Base-by-base conservation (phyloP, 176 grass and related monocot species). In the Phyllostachys edulis region DNA sequence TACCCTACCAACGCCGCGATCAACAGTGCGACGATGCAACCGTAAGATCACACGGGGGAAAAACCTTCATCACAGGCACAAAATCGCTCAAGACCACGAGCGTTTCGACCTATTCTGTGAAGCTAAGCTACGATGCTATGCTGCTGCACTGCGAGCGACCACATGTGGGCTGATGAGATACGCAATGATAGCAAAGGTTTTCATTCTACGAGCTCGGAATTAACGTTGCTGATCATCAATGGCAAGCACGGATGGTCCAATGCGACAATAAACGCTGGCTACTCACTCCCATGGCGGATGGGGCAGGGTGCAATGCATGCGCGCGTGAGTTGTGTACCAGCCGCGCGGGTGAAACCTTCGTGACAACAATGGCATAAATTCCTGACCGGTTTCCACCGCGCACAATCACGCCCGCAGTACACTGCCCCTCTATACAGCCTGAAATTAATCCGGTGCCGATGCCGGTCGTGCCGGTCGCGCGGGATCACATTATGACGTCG, bases 401-500 rank as follows among this genome's bases (percentile, higher is more conserved):
- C 68, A 9, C 57, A 23, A 12, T 59, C 47, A 68, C 8, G 51
- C 45, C 56, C 3, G 76, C 67, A 52, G 68, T 0, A 68, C 54
- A 39, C 64, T 36, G 54, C 85, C 34, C 21, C 75, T 79, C 59
- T 59, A 46, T 57, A 84, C 80, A 71, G 5, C 76, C 49, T 16
- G 37, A 17, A 26, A 52, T 21, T 37, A 17, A 34, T 55, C 64
- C 34, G 32, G 0, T 27, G 34, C 20, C 57, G 6, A n/a, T 1
- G 71, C 29, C 15, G 50, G 23, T 26, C 23, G 36, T 5, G 49
- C 51, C 41, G 39, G 26, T n/a, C n/a, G 20, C 13, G 14, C 21
- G 73, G 26, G 82, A 44, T 89, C 88, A 89, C 77, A 83, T 78
- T 7, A n/a, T 61, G 60, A 68, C 73, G 79, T 89, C 82, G 76